Evolutionary conservation across 2,329 filamentous ascomycete genomes (phyloP).

Genomic region (Penicillium fuscoglaucum): DNA sequence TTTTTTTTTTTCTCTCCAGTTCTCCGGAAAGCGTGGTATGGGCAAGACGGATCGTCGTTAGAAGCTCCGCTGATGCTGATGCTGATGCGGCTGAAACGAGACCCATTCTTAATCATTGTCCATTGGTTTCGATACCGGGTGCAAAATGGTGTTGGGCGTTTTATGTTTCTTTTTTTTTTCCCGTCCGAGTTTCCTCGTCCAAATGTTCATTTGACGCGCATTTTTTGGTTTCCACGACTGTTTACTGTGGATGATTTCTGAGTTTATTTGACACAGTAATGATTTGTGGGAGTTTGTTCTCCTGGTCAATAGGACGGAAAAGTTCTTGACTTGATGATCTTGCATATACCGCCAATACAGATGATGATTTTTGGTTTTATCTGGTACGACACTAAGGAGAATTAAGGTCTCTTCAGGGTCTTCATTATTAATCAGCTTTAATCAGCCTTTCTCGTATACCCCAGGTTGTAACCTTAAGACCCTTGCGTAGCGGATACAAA

Average conservation of each 20-base stretch:
- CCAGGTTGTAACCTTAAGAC: background rate
- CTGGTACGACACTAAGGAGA: background rate
- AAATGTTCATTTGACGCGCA: slow-evolving; percentile 21
- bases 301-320: slow-evolving; percentile 28
- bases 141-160: slow-evolving; percentile 34
- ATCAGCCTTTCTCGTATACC: background rate
- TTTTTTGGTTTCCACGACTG: slow-evolving; percentile 14
- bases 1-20: slow-evolving; percentile 50
- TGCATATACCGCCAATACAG: slow-evolving; percentile 28
- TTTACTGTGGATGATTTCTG: slow-evolving; percentile 19
- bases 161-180: slow-evolving; percentile 9
- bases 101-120: slow-evolving; percentile 33
- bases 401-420: no score
- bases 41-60: slow-evolving; percentile 69
- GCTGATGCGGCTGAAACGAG: slow-evolving; percentile 24
- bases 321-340: slow-evolving; percentile 31
- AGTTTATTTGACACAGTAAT: slow-evolving; percentile 15
- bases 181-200: slow-evolving; percentile 10
- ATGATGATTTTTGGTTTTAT: slow-evolving; percentile 17
- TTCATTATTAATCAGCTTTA: background rate
- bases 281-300: slow-evolving; percentile 21
- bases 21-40: slow-evolving; percentile 87
- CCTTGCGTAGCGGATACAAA: background rate
- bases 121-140: slow-evolving; percentile 32
- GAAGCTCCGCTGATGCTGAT: slow-evolving; percentile 21